phyloP scores from a whole-genome alignment of 768 basidiomycete species.

The Amanita polypyramis region DNA sequence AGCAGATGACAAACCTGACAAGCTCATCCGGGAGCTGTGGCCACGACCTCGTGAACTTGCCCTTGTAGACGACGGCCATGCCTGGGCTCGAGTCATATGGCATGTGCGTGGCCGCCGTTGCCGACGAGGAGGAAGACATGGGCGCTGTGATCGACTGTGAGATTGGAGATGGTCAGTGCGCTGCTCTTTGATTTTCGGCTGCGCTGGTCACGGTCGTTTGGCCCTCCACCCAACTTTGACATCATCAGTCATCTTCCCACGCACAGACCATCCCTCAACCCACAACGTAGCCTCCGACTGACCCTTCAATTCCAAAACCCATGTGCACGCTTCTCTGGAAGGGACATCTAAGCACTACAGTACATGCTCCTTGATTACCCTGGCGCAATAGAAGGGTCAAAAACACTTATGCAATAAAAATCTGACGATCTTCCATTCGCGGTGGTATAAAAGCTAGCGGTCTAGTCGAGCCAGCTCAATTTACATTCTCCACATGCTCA shows the following conservation, averaged over 20 bases:
- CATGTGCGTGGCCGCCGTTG: slow-evolving; percentile 17
- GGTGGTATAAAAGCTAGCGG: no score
- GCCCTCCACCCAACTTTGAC: slow-evolving; percentile 17
- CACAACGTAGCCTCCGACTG: no score
- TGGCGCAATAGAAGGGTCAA: no score
- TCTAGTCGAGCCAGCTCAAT: no score
- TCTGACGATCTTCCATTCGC: no score
- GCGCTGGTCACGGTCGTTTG: slow-evolving; percentile 24
- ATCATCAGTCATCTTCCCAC: slow-evolving; percentile 23
- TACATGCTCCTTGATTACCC: no score
- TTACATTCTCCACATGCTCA: no score
- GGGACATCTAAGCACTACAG: no score
- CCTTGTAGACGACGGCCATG: slow-evolving; percentile 12
- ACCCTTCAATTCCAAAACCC: no score
- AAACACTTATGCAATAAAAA: no score
- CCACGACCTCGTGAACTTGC: slow-evolving; percentile 20
- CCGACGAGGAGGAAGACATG: slow-evolving; percentile 10
- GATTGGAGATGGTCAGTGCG: slow-evolving; percentile 31
- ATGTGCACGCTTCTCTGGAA: no score
- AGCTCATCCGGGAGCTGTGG: slow-evolving; percentile 35
- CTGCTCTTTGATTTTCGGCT: slow-evolving; percentile 23
- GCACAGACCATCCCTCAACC: slow-evolving; percentile 27
- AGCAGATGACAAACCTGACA: slow-evolving; percentile 34
- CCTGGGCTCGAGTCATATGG: neutral
- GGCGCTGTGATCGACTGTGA: slow-evolving; percentile 16